These are phyloP conservation scores for Hymenoscyphus fructigenus DNA, from an alignment of 2,329 filamentous ascomycete species.

Conservation along the genomic window DNA sequence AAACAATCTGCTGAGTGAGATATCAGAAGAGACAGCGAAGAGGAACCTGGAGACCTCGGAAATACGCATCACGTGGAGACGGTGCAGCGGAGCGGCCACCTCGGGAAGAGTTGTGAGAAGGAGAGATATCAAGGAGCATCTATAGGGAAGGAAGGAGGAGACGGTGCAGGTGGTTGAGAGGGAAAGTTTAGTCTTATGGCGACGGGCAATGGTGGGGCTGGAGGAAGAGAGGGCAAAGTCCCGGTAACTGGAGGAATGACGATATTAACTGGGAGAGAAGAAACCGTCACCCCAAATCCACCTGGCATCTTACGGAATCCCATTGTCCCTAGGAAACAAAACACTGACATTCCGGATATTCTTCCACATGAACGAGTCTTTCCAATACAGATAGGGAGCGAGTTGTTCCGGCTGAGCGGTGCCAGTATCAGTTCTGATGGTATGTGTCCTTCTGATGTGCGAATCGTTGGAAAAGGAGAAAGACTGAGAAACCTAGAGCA, in stretches of 20 bases:
- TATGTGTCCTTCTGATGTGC: constrained; percentile 42
- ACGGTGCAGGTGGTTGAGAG: background rate
- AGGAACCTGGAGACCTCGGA: background rate
- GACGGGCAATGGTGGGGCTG: constrained; percentile 9
- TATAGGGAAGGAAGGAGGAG: background rate
- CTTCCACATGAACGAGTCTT: constrained; percentile 51
- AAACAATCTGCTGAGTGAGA: background rate
- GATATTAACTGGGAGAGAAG: constrained; percentile 6
- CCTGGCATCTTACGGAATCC: constrained; percentile 28
- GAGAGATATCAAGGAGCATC: background rate
- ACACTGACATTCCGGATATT: constrained; percentile 38
- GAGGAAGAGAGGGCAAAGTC: constrained; percentile 6
- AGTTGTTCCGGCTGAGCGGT: constrained; percentile 67
- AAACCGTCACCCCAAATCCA: constrained; percentile 13
- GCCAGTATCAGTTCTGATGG: constrained; percentile 72
- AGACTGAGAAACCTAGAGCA: constrained; percentile 62
- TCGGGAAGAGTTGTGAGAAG: constrained; percentile 4
- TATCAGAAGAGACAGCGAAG: background rate
- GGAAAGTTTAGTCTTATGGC: constrained; percentile 4
- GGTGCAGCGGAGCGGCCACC: background rate
- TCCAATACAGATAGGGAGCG: constrained; percentile 67
- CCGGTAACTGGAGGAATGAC: constrained; percentile 7
- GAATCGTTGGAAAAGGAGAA: background rate
- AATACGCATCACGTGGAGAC: constrained; percentile 6
- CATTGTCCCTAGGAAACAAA: constrained; percentile 20